These are phyloP conservation scores for Mallotus japonicus DNA, from an alignment of 441 rosid genomes.

Conservation along the genomic window DNA sequence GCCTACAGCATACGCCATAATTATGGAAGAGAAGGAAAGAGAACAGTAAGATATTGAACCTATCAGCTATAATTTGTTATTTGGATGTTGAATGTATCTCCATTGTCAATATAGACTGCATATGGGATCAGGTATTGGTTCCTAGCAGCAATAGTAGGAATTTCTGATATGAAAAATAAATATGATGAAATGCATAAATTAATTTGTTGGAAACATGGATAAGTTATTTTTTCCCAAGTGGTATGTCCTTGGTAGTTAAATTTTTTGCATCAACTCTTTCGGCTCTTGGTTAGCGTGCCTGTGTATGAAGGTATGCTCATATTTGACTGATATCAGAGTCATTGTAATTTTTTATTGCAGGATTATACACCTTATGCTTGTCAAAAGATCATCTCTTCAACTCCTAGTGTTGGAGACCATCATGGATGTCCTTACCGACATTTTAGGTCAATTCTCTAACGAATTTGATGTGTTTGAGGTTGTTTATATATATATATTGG, in stretches of 20 bases:
- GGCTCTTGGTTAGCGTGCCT: neutral
- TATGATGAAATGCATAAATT: neutral
- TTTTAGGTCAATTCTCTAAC: constrained; percentile 55
- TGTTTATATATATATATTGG: neutral
- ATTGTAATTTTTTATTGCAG: constrained; percentile 43
- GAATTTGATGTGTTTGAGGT: constrained; percentile 5
- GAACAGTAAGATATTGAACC: constrained; percentile 58
- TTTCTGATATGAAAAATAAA: neutral
- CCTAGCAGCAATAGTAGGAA: neutral
- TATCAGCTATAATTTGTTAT: constrained; percentile 13
- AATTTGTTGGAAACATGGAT: neutral
- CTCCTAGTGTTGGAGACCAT: constrained; percentile 86
- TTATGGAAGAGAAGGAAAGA: constrained; percentile 93
- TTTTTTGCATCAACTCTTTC: neutral
- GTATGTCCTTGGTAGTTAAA: neutral
- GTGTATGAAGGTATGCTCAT: neutral
- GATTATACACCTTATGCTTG: constrained; percentile 96
- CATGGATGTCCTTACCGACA: constrained; percentile 95
- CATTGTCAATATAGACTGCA: constrained; percentile 1
- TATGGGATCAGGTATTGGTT: neutral
- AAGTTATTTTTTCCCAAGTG: neutral
- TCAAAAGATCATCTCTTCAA: constrained; percentile 69
- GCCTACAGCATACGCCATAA: constrained; percentile 86
- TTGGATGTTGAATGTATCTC: constrained; percentile 3
- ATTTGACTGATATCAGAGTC: neutral